Evolutionary conservation across 257 asterid species (phyloP).

Genomic region (Lantana camara): DNA sequence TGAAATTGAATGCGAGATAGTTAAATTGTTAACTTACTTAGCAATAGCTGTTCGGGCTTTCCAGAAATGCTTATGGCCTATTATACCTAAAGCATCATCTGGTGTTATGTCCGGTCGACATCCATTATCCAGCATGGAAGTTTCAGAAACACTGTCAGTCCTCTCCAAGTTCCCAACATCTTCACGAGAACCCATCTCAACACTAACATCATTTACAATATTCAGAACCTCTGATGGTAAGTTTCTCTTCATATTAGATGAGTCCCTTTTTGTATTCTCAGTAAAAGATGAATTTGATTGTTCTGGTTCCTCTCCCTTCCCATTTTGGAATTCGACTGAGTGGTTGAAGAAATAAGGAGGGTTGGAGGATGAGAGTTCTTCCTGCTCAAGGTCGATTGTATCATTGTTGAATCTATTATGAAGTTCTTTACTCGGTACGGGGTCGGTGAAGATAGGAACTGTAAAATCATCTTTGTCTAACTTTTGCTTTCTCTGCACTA

Average conservation of each 20-base stretch:
- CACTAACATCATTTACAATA: constrained; percentile 31
- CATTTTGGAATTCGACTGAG: constrained; percentile 33
- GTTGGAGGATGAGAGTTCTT: constrained; percentile 39
- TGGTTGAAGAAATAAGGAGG: constrained; percentile 21
- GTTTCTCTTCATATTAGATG: constrained; percentile 28
- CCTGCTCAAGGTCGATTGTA: constrained; percentile 21
- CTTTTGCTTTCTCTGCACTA: constrained; percentile 41
- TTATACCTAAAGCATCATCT: constrained; percentile 72
- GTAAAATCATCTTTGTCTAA: constrained; percentile 63
- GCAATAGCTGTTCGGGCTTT: constrained; percentile 84
- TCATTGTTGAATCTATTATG: constrained; percentile 32
- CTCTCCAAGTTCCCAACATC: constrained; percentile 50
- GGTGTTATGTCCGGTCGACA: constrained; percentile 65
- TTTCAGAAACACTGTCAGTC: constrained; percentile 60
- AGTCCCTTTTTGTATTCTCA: constrained; percentile 20
- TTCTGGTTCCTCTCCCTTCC: constrained; percentile 34
- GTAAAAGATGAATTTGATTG: constrained; percentile 11
- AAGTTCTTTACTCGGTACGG: constrained; percentile 35
- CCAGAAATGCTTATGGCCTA: constrained; percentile 89
- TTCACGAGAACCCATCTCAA: constrained; percentile 43
- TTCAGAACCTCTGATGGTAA: constrained; percentile 39
- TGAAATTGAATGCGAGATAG: constrained; percentile 2
- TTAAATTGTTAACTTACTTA: constrained; percentile 57
- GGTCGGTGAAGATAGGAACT: constrained; percentile 65
- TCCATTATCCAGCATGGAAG: constrained; percentile 68